phyloP scores from a whole-genome alignment of 2,329 filamentous ascomycete species.

The Colletotrichum horii region DNA sequence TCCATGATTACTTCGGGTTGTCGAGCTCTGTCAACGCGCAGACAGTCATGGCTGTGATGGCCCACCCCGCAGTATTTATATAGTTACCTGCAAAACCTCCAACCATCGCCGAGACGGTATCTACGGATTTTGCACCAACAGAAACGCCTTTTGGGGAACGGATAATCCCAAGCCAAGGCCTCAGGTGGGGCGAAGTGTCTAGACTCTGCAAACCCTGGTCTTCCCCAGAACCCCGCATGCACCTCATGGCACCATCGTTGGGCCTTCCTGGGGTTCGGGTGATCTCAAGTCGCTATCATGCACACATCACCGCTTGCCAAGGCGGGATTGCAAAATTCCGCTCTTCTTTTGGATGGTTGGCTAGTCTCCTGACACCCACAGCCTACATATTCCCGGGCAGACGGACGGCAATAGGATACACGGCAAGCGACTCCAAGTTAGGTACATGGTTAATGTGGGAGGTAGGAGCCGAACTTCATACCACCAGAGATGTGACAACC shows the following conservation, averaged over 20 bases:
- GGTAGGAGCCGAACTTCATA: too few species aligned
- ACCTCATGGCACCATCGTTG: neutral
- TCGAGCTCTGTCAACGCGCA: neutral
- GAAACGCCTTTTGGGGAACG: neutral
- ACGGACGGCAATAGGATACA: neutral
- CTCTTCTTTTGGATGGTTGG: neutral
- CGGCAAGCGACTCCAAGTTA: neutral
- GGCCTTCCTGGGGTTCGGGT: neutral
- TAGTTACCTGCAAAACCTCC: neutral
- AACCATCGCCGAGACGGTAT: neutral
- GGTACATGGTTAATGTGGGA: slow-evolving; percentile 15
- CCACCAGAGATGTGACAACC: too few species aligned
- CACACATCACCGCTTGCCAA: neutral
- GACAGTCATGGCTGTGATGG: neutral
- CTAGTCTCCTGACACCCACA: neutral
- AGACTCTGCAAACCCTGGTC: neutral
- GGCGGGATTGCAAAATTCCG: neutral
- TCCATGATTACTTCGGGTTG: neutral
- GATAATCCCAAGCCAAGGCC: neutral
- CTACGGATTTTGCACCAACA: neutral
- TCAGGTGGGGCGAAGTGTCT: neutral
- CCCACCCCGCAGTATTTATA: neutral
- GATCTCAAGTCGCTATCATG: neutral
- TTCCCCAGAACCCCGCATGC: neutral
- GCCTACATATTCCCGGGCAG: neutral